These are phyloP conservation scores for Vitis amurensis DNA, from an alignment of 164 flowering plant species.

Conservation along the genomic window DNA sequence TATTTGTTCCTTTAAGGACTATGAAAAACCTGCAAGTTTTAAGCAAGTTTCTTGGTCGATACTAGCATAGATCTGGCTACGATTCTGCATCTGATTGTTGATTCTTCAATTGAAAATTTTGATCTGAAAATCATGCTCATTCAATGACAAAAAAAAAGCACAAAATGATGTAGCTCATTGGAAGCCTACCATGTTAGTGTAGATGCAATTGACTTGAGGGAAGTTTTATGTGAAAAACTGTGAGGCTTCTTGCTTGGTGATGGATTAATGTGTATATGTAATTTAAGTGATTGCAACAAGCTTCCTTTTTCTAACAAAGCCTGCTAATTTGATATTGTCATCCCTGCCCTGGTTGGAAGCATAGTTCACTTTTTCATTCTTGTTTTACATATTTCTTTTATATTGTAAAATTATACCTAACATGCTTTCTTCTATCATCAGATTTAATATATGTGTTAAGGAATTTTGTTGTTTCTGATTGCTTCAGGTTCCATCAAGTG, in stretches of 20 bases:
- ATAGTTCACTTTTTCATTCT: not conserved
- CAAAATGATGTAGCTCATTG: too few species aligned
- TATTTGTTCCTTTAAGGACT: not conserved
- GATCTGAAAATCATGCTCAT: too few species aligned
- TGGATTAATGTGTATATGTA: not conserved
- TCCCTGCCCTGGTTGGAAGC: not conserved
- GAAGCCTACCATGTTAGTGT: too few species aligned
- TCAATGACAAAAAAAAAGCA: too few species aligned
- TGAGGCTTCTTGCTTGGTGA: not conserved
- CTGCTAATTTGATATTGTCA: too few species aligned
- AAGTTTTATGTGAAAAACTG: not conserved
- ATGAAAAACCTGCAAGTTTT: too few species aligned
- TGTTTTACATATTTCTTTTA: not conserved
- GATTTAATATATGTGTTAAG: not conserved
- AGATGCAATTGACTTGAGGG: not conserved
- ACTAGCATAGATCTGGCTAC: too few species aligned
- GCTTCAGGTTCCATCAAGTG: constrained; percentile 89
- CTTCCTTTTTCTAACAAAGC: not conserved
- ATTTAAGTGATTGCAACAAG: not conserved
- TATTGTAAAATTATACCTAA: not conserved
- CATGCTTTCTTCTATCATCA: too few species aligned
- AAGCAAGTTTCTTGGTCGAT: not conserved
- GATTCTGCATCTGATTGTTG: too few species aligned
- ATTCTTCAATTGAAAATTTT: too few species aligned
- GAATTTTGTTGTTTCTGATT: constrained; percentile 13